phyloP scores from a whole-genome alignment of 306 rosid species.

The Acacia crassicarpa region DNA sequence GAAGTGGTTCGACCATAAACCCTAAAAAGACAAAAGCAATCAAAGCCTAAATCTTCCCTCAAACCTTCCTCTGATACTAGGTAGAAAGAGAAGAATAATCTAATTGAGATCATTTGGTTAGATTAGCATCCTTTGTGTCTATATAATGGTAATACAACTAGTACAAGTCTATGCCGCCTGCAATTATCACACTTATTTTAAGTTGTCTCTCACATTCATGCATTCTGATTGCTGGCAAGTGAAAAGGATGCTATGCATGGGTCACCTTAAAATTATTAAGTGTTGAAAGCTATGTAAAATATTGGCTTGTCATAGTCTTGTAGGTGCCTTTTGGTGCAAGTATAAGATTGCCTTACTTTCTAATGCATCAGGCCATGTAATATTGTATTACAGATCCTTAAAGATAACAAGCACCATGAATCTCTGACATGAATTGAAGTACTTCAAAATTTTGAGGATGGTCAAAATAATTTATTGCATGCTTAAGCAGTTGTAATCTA shows the following conservation, averaged over 20 bases:
- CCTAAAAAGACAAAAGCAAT: neutral
- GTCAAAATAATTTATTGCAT: neutral
- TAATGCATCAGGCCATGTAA: neutral
- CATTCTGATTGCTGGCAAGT: neutral
- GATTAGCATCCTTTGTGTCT: neutral
- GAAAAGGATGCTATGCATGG: neutral
- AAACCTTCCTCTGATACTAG: neutral
- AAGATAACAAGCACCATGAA: neutral
- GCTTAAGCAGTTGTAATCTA: neutral
- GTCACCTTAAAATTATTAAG: neutral
- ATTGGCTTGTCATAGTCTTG: neutral
- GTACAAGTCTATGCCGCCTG: neutral
- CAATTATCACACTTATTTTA: neutral
- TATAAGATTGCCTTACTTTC: neutral
- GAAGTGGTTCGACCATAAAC: neutral
- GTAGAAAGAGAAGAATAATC: neutral
- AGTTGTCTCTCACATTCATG: neutral
- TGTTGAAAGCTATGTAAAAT: neutral
- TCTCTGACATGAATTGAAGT: neutral
- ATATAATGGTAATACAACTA: neutral
- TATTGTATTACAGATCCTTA: neutral
- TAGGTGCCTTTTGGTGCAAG: neutral
- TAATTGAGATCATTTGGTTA: neutral
- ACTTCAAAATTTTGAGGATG: neutral
- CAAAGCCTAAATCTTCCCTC: neutral